Evolutionary conservation across 2,329 filamentous ascomycete species (phyloP).

Genomic region (Penicillium sp.): DNA sequence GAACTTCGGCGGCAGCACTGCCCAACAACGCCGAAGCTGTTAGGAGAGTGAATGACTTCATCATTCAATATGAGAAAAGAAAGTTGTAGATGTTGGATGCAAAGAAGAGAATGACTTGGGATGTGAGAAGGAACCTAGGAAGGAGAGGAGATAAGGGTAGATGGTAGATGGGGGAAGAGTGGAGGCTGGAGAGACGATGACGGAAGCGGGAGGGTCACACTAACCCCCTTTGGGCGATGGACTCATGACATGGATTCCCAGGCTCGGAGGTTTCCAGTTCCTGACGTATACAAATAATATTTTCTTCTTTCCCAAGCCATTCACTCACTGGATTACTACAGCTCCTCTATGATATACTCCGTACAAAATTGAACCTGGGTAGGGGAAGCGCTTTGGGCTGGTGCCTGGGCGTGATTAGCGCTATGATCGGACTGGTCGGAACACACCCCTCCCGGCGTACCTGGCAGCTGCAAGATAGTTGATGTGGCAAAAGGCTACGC

Average conservation of each 20-base stretch:
- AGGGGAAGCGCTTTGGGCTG: not conserved
- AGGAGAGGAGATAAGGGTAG: slow-evolving; percentile 32
- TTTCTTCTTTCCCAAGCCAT: not conserved
- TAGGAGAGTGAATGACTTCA: slow-evolving; percentile 83
- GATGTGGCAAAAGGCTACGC: slow-evolving; percentile 14
- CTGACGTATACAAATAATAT: not conserved
- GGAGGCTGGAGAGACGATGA: slow-evolving; percentile 29
- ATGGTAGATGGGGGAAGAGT: slow-evolving; percentile 23
- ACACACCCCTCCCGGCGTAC: slow-evolving; percentile 17
- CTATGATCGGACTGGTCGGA: slow-evolving; percentile 12
- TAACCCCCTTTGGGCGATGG: slow-evolving; percentile 7
- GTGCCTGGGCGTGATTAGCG: slow-evolving; percentile 5
- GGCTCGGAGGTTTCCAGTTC: not conserved
- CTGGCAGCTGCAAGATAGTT: slow-evolving; percentile 25
- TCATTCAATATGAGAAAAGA: slow-evolving; percentile 45
- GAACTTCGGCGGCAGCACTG: slow-evolving; percentile 78
- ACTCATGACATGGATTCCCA: slow-evolving; percentile 7
- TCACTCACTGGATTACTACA: not conserved
- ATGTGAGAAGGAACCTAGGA: not conserved
- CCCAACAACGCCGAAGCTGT: slow-evolving; percentile 77
- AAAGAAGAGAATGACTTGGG: slow-evolving; percentile 20
- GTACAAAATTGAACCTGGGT: not conserved
- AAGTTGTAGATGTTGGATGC: slow-evolving; percentile 13
- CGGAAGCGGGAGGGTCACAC: slow-evolving; percentile 27
- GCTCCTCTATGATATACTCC: not conserved